Evolutionary conservation across 1,284 basidiomycete species (phyloP).

Genomic region (Uromyces viciae-fabae): DNA sequence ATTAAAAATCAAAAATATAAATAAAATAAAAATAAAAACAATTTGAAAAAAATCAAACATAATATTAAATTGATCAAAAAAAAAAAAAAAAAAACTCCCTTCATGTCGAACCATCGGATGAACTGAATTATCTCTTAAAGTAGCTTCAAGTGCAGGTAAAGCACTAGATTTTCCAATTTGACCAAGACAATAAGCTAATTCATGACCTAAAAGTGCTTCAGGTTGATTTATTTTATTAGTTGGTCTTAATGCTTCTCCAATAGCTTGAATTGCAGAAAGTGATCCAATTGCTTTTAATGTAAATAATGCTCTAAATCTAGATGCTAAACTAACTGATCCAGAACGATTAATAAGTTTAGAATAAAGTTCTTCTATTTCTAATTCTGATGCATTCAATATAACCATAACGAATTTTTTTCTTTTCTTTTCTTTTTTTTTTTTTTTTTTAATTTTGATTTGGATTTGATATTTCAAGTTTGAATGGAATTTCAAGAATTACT

Average conservation of each 20-base stretch:
- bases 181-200: conserved; percentile 93
- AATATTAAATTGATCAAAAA: not conserved
- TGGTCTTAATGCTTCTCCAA: conserved; percentile 67
- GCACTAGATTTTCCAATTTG: conserved; percentile 76
- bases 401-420: too few species aligned
- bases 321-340: conserved; percentile 73
- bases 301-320: conserved; percentile 87
- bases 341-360: conserved; percentile 71
- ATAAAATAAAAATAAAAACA: not conserved
- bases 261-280: conserved; percentile 68
- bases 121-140: conserved; percentile 68
- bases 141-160: conserved; percentile 71
- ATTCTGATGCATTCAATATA: not conserved
- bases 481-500: too few species aligned
- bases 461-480: too few species aligned
- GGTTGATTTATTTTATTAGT: conserved; percentile 58
- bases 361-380: conserved; percentile 61
- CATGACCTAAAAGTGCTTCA: conserved; percentile 90
- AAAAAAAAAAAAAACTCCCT: conserved; percentile 58
- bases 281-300: conserved; percentile 75
- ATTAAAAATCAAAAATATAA: conserved; percentile 5
- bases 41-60: not conserved
- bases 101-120: conserved; percentile 99
- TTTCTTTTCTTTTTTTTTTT: too few species aligned
- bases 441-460: too few species aligned